Evolutionary conservation across 202 grass and related monocot species (phyloP), one percentile per base, ranked within the genome.

Genomic region (Dendrocalamus latiflorus): DNA sequence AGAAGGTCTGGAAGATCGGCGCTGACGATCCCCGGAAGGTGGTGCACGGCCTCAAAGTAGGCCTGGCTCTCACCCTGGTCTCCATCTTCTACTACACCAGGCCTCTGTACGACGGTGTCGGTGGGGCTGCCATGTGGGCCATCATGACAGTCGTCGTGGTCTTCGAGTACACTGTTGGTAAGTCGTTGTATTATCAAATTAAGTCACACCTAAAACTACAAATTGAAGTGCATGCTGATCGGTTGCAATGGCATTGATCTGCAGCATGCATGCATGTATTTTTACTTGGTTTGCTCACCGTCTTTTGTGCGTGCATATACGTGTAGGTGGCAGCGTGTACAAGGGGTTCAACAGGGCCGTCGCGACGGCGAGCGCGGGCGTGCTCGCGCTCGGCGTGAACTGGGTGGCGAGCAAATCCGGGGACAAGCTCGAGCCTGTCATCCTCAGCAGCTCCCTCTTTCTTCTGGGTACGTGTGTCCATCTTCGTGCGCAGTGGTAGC

Each of bases 61-160:
- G n/a, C n/a, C n/a, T n/a, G n/a, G n/a, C n/a, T n/a, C n/a, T n/a
- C n/a, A n/a, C n/a, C n/a, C n/a, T n/a, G n/a, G n/a, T n/a, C n/a
- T n/a, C n/a, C n/a, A n/a, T n/a, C n/a, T n/a, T n/a, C n/a, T n/a
- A n/a, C n/a, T n/a, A n/a, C n/a, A n/a, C n/a, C n/a, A n/a, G n/a
- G n/a, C n/a, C n/a, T n/a, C n/a, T n/a, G n/a, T n/a, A n/a, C n/a
- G n/a, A n/a, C n/a, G 94, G 94, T 11, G 92, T 97, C 9, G 94
- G 92, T 1, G 92, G 94, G 21, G 67, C 81, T 21, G 75, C 94
- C 77, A 93, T 94, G 90, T 97, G 92, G 94, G 94, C 94, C 34
- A 44, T 97, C 41, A 97, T 94, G 94, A 97, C 92, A 1, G 92
- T 97, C 30, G 94, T 97, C 33, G 90, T 97, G 8, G 10, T 97